Percentiles rank a stretch among this genome's conserved stretches.
Evolutionary conservation across 768 basidiomycete species (phyloP).

Genomic region (Boletales sp.): DNA sequence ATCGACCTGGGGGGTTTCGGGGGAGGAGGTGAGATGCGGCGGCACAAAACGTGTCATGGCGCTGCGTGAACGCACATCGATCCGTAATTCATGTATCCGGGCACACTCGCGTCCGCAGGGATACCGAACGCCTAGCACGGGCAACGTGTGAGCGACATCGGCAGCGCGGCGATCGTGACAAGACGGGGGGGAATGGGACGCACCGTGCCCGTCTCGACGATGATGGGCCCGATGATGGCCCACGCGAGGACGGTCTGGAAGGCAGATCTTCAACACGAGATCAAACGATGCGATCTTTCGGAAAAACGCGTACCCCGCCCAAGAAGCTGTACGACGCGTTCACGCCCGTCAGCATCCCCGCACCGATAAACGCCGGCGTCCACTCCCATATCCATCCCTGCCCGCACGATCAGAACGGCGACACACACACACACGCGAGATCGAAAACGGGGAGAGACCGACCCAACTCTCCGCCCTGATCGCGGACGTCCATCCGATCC

Average conservation of each 20-base stretch:
- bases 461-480: slow-evolving; percentile 61
- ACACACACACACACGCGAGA: no score
- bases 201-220: slow-evolving; percentile 18
- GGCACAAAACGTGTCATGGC: no score
- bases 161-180: no score
- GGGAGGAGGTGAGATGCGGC: no score
- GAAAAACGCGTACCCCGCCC: slow-evolving; percentile 37
- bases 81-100: slow-evolving; percentile 25
- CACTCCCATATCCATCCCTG: slow-evolving; percentile 24
- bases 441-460: slow-evolving; percentile 15
- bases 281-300: no score
- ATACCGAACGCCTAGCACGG: slow-evolving; percentile 16
- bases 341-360: slow-evolving; percentile 54
- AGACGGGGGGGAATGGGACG: no score
- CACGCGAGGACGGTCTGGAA: slow-evolving; percentile 46
- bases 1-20: slow-evolving; percentile 32
- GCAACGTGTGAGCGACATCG: background rate
- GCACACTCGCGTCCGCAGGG: slow-evolving; percentile 5
- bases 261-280: no score
- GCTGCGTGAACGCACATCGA: no score
- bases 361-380: slow-evolving; percentile 57
- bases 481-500: slow-evolving; percentile 57
- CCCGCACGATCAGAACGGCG: no score
- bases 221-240: slow-evolving; percentile 56
- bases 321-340: slow-evolving; percentile 56